These are phyloP conservation scores for Phytophthora melonis DNA, from an alignment of 352 stramenopile species.

Conservation along the genomic window DNA sequence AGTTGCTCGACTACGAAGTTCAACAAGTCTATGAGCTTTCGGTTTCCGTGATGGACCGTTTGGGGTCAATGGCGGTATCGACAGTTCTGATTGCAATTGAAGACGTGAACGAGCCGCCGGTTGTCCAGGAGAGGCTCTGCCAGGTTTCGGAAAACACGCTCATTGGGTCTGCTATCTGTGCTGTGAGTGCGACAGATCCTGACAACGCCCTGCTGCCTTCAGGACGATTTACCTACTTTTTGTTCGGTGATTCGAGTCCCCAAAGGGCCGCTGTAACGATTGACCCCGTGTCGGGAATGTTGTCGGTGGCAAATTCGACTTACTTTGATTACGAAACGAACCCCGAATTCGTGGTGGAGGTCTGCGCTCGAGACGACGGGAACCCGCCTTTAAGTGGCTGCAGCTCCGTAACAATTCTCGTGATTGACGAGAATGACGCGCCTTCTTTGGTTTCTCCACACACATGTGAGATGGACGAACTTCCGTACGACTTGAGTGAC, in stretches of 20 bases:
- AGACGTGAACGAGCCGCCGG: constrained; percentile 33
- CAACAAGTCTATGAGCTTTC: constrained; percentile 20
- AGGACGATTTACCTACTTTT: constrained; percentile 21
- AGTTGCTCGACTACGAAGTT: constrained; percentile 33
- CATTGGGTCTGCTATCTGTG: constrained; percentile 21
- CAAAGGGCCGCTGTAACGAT: constrained; percentile 14
- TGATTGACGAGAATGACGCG: constrained; percentile 33
- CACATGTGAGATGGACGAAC: constrained; percentile 25
- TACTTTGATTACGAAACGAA: constrained; percentile 27
- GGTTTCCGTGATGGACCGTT: constrained; percentile 29
- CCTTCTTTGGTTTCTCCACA: constrained; percentile 26
- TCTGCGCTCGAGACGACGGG: constrained; percentile 31
- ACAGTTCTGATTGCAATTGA: constrained; percentile 19
- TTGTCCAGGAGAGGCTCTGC: constrained; percentile 20
- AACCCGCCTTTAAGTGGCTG: constrained; percentile 25
- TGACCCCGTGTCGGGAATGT: constrained; percentile 19
- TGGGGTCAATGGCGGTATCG: constrained; percentile 15
- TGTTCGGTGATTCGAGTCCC: neutral
- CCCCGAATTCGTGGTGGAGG: neutral
- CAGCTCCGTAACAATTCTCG: constrained; percentile 7
- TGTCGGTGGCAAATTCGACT: constrained; percentile 28
- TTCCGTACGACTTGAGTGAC: constrained; percentile 30
- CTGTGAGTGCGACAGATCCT: constrained; percentile 24
- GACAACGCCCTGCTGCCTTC: constrained; percentile 11
- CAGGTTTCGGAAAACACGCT: constrained; percentile 29